Base-by-base conservation (phyloP, 345 rosid genomes). In the Citrus unshiu region DNA sequence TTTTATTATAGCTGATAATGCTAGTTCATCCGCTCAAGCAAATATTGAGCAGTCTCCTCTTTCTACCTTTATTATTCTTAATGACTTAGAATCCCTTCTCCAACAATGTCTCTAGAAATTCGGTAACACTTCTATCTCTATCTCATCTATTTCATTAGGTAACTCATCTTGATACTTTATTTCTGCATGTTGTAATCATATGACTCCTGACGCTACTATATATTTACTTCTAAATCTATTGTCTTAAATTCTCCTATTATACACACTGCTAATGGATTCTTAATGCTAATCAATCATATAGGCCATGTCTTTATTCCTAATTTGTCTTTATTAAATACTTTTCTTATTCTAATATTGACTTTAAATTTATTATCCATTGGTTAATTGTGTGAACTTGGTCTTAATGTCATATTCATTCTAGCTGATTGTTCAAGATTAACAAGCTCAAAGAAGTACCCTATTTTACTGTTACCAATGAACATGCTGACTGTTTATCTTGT, bases 301-400 rank as follows among this genome's bases (percentile, higher is more conserved):
- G 8, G 24, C 0, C 60, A 21, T 56, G 7, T 18, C 0, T 56
- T 8, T 56, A 0, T 56, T 16, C 2, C 22, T 5, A 19, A 56
- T 19, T 7, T 56, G 1, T 56, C 22, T 5, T 56, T 21, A 56
- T 7, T 7, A 2, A 18, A 71, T 32, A 1, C 76, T 29, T 27
- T 9, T 60, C 14, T 56, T 16, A 30, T 76, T 7, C 68, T 35
- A 3, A 81, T 76, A 27, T 18, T 49, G 22, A 35, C 70, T 18
- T 77, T 77, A 9, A 77, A 77, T 58, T 58, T 81, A n/a, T 24
- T 77, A 6, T 81, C 12, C 0, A 40, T 66, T 25, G 77, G 73
- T 7, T 39, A 75, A 13, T 30, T 82, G 1, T 78, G 68, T 64
- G 74, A 82, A 21, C 43, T 29, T 8, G 37, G 67, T 2, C 54